Percentiles rank a stretch among this genome's conserved stretches.
These are phyloP conservation scores for Rhodofomes roseus DNA, from an alignment of 1,284 basidiomycete genomes.

Conservation along the genomic window DNA sequence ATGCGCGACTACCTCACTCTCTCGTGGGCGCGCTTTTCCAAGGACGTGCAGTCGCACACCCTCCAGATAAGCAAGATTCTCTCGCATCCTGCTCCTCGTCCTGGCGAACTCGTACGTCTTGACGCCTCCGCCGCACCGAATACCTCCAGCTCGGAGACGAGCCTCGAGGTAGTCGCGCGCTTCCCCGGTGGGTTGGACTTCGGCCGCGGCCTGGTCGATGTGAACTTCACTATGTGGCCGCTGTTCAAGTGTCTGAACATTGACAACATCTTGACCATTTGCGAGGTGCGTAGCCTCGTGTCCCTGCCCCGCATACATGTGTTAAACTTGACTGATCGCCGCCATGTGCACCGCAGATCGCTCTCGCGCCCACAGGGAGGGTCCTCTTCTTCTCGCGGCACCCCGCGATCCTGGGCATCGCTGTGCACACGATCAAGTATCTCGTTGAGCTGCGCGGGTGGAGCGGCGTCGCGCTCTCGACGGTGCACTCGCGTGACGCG, in stretches of 20 bases:
- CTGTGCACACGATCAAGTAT: slow-evolving; percentile 87
- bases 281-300: slow-evolving; percentile 58
- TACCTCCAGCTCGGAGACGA: slow-evolving; percentile 48
- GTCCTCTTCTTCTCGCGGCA: slow-evolving; percentile 89
- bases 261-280: slow-evolving; percentile 91
- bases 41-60: slow-evolving; percentile 86
- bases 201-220: slow-evolving; percentile 77
- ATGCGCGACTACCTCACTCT: slow-evolving; percentile 92
- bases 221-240: slow-evolving; percentile 96
- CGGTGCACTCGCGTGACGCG: slow-evolving; percentile 87
- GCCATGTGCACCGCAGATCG: slow-evolving; percentile 51
- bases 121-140: slow-evolving; percentile 65
- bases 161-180: slow-evolving; percentile 78
- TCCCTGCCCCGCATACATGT: background rate
- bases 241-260: slow-evolving; percentile 92
- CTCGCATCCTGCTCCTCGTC: slow-evolving; percentile 79
- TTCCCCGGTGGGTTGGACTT: slow-evolving; percentile 86
- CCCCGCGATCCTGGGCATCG: slow-evolving; percentile 88
- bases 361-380: slow-evolving; percentile 88
- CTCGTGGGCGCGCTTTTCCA: slow-evolving; percentile 90
- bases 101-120: slow-evolving; percentile 80
- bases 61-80: slow-evolving; percentile 83
- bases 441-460: slow-evolving; percentile 92
- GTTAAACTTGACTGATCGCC: background rate
- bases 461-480: slow-evolving; percentile 83